These are phyloP conservation scores for Yarrowia alimentaria DNA, from an alignment of 805 yeast genomes.

Conservation along the genomic window DNA sequence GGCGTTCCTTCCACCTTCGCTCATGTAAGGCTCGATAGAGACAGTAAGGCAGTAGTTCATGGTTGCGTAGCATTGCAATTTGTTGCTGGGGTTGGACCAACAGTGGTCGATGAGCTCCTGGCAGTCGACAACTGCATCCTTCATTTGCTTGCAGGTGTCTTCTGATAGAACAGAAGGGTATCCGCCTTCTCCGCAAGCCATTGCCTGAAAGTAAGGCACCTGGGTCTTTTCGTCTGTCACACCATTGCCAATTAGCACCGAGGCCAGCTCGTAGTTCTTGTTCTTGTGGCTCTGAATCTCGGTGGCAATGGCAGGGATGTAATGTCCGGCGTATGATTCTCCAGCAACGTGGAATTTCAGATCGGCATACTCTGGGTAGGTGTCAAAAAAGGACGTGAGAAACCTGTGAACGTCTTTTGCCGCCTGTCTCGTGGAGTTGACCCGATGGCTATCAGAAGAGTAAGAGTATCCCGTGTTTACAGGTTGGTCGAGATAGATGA, in stretches of 20 bases:
- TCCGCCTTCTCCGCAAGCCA: conserved; percentile 93
- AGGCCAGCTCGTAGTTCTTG: conserved; percentile 61
- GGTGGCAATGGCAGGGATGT: conserved; percentile 77
- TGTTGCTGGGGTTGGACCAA: conserved; percentile 62
- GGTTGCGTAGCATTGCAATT: conserved; percentile 68
- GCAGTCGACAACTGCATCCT: conserved; percentile 62
- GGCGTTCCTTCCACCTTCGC: conserved; percentile 55
- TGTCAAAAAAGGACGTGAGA: conserved; percentile 75
- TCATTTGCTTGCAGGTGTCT: conserved; percentile 66
- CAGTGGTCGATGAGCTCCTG: conserved; percentile 61
- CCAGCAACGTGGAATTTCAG: conserved; percentile 81
- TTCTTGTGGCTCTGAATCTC: conserved; percentile 47
- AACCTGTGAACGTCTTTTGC: conserved; percentile 85
- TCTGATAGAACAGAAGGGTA: conserved; percentile 63
- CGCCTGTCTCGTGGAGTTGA: conserved; percentile 73
- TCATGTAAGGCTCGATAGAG: conserved; percentile 59
- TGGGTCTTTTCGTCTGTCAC: conserved; percentile 81
- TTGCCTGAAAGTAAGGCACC: conserved; percentile 76
- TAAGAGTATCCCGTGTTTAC: conserved; percentile 89
- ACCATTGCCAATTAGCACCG: conserved; percentile 90
- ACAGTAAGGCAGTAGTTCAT: conserved; percentile 71
- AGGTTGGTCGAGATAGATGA: conserved; percentile 91
- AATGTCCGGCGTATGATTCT: conserved; percentile 92
- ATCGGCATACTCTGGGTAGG: conserved; percentile 68
- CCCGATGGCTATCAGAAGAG: conserved; percentile 52